phyloP scores from a whole-genome alignment of 2,329 filamentous ascomycete genomes.

The Helotiales sp. region DNA sequence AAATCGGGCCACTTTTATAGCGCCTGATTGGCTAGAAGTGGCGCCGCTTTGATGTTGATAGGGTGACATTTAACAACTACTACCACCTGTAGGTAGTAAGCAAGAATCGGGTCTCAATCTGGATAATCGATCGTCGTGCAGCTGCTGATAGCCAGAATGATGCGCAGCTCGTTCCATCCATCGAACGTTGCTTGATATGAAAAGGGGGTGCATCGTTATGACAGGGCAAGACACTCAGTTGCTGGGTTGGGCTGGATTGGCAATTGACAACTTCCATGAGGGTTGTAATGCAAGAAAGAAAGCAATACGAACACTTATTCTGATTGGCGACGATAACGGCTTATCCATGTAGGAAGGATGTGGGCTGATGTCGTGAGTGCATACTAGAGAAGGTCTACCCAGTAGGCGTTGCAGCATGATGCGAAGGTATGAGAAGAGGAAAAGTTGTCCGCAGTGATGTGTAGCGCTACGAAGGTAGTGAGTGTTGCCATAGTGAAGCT shows the following conservation, averaged over 20 bases:
- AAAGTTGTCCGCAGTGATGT: background rate
- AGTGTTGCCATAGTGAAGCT: slow-evolving; percentile 8
- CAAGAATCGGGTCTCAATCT: slow-evolving; percentile 24
- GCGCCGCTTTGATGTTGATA: too few relatives aligned
- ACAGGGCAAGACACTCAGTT: background rate
- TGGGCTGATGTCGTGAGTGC: slow-evolving; percentile 3
- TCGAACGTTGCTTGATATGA: slow-evolving; percentile 16
- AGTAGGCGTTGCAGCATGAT: slow-evolving; percentile 1
- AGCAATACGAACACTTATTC: background rate
- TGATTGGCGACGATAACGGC: background rate
- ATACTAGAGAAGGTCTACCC: background rate
- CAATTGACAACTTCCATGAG: background rate
- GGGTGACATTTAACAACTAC: too few relatives aligned
- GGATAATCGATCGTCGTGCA: slow-evolving; percentile 33
- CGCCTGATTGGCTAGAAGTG: too few relatives aligned
- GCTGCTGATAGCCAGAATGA: slow-evolving; percentile 18
- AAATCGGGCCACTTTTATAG: too few relatives aligned
- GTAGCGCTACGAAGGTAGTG: too few relatives aligned
- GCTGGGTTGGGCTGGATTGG: background rate
- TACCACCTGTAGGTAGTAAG: too few relatives aligned
- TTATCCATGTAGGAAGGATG: background rate
- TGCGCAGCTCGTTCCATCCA: slow-evolving; percentile 18
- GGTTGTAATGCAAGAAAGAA: background rate
- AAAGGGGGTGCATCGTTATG: background rate
- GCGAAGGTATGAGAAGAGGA: background rate